Conservation (phyloP, 148 eudicot genomes). For the Nyssa sinensis region DNA sequence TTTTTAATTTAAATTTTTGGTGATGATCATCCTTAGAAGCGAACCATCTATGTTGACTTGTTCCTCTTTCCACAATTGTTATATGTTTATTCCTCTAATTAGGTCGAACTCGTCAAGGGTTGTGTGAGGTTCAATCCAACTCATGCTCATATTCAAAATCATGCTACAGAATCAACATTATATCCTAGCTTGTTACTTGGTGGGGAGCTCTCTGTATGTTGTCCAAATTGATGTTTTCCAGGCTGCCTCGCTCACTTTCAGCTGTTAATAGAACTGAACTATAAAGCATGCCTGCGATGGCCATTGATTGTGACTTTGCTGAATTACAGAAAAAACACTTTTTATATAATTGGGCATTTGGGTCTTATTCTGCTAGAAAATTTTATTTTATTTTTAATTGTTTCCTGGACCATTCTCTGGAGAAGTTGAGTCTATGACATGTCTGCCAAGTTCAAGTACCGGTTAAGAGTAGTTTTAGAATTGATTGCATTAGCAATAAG, state of each 20-base stretch:
- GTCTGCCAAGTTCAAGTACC: neutral
- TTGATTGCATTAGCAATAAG: neutral
- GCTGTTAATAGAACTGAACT: neutral
- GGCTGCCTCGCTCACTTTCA: neutral
- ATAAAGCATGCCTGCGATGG: neutral
- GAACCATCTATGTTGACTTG: too few relatives aligned
- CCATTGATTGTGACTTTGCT: neutral
- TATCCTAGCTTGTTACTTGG: too few relatives aligned
- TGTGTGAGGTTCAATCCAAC: neutral
- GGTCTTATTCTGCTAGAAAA: neutral
- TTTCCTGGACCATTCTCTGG: too few relatives aligned
- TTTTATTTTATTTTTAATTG: too few relatives aligned
- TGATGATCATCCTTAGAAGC: too few relatives aligned
- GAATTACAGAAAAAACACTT: slow-evolving; percentile 3
- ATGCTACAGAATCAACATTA: neutral
- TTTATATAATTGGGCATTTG: neutral
- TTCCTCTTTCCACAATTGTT: too few relatives aligned
- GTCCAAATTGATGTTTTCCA: too few relatives aligned
- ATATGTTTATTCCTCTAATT: too few relatives aligned
- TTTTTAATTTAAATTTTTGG: too few relatives aligned
- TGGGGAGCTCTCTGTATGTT: too few relatives aligned
- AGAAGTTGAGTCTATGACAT: too few relatives aligned
- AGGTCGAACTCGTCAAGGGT: neutral
- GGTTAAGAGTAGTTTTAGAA: neutral
- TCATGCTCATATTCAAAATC: neutral